Conservation (phyloP, 2,329 filamentous ascomycete species). For the Periconia macrospinosa region DNA sequence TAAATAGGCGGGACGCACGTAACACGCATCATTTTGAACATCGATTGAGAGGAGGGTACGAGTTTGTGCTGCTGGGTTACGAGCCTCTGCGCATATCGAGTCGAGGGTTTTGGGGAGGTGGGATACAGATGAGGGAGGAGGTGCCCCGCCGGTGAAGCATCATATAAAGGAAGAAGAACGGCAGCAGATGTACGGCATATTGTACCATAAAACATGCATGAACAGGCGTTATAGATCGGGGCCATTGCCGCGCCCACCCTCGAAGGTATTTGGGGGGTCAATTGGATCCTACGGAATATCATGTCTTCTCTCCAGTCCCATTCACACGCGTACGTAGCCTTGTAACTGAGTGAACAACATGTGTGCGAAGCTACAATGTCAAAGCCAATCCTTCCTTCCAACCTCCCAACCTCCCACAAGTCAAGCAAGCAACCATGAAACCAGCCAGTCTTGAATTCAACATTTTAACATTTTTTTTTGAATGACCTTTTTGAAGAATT, state of each 20-base stretch:
- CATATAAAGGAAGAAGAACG: neutral
- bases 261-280: neutral
- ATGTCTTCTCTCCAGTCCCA: neutral
- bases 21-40: neutral
- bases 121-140: neutral
- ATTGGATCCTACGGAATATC: neutral
- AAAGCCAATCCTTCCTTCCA: too few species aligned
- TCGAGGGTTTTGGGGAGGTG: too few species aligned
- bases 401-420: too few species aligned
- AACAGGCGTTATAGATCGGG: slow-evolving; percentile 24
- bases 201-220: slow-evolving; percentile 33
- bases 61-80: neutral
- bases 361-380: too few species aligned
- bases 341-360: too few species aligned
- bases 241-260: too few species aligned
- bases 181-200: slow-evolving; percentile 16
- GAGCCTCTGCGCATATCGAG: neutral
- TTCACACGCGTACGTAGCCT: too few species aligned
- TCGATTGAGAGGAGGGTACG: neutral
- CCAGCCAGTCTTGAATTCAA: too few species aligned
- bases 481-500: too few species aligned
- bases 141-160: too few species aligned
- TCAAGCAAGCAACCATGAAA: too few species aligned
- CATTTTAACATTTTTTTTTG: too few species aligned
- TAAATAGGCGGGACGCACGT: neutral